Evolutionary conservation across 2,329 filamentous ascomycete genomes (phyloP).

Genomic region (Fonsecaea pedrosoi): DNA sequence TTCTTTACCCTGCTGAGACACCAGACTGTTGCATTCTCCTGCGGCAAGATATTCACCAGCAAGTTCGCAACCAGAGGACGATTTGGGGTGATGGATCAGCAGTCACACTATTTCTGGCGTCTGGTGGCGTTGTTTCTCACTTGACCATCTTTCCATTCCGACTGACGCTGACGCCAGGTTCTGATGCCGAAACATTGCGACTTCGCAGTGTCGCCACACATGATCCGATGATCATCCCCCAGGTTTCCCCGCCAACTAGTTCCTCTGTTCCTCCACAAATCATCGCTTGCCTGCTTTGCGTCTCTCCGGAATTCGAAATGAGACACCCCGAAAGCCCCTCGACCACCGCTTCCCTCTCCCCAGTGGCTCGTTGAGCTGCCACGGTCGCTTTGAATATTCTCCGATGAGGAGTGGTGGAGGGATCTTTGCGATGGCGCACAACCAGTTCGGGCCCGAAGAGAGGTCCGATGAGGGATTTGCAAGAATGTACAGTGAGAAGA

Average conservation of each 20-base stretch:
- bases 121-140: not conserved
- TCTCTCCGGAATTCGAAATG: not conserved
- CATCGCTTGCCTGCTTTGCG: not conserved
- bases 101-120: too few relatives aligned
- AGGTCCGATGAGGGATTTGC: not conserved
- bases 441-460: too few relatives aligned
- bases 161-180: not conserved
- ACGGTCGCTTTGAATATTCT: not conserved
- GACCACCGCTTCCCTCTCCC: not conserved
- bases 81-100: too few relatives aligned
- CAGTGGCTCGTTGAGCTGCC: not conserved
- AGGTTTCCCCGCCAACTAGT: not conserved
- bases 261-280: not conserved
- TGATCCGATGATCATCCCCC: not conserved
- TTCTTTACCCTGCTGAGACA: too few relatives aligned
- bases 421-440: not conserved
- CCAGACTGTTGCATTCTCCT: not conserved
- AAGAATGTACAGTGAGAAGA: not conserved
- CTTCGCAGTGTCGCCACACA: not conserved
- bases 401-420: not conserved
- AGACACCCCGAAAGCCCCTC: not conserved
- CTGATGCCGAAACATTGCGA: not conserved
- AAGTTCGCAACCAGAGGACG: not conserved
- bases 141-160: not conserved
- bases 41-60: not conserved